These are phyloP conservation scores for Tephrocybe rancida DNA, from an alignment of 768 basidiomycete genomes.

Conservation along the genomic window DNA sequence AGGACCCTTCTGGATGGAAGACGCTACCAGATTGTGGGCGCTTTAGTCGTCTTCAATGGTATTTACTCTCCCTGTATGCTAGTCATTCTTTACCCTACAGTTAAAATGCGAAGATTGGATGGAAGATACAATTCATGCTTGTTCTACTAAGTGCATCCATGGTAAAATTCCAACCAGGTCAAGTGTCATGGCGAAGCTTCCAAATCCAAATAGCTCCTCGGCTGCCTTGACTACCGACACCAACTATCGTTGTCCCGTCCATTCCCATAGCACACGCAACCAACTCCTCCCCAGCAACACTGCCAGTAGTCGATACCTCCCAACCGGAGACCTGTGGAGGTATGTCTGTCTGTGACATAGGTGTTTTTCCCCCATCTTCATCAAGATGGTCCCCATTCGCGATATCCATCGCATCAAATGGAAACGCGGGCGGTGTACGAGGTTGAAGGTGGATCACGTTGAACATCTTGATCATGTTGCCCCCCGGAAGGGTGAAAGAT, in stretches of 20 bases:
- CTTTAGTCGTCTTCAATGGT: background rate
- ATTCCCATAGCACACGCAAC: constrained; percentile 44
- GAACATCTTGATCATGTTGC: constrained; percentile 41
- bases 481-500: constrained; percentile 40
- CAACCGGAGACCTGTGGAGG: constrained; percentile 20
- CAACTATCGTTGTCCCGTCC: constrained; percentile 42
- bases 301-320: constrained; percentile 18
- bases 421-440: constrained; percentile 43
- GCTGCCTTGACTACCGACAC: constrained; percentile 39
- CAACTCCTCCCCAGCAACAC: constrained; percentile 23
- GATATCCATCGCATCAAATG: constrained; percentile 30
- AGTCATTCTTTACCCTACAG: constrained; percentile 13
- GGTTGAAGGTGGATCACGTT: constrained; percentile 50
- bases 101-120: constrained; percentile 6
- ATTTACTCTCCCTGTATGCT: constrained; percentile 3
- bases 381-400: constrained; percentile 25
- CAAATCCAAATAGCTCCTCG: constrained; percentile 45
- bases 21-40: background rate
- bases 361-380: constrained; percentile 21
- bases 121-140: background rate
- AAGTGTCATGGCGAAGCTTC: constrained; percentile 16
- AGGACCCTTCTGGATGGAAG: constrained; percentile 8
- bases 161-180: background rate
- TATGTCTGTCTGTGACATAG: background rate
- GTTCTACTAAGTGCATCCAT: background rate